Conservation (phyloP, 257 asterid species). For the Solanum okadae region DNA sequence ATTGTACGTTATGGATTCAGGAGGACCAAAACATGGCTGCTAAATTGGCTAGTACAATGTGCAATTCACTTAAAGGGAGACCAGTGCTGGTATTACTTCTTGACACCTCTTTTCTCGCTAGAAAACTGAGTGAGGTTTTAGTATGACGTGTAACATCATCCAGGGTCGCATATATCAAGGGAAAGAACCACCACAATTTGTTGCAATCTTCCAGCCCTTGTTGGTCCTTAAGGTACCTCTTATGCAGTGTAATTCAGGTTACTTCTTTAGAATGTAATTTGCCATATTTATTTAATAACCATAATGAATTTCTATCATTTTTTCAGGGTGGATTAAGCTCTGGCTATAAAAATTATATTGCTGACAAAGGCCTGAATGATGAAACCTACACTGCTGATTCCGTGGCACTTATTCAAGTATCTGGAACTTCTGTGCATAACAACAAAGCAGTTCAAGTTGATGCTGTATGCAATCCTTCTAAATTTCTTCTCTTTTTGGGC, state of each 20-base stretch:
- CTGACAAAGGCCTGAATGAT: slow-evolving; percentile 94
- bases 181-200: slow-evolving; percentile 95
- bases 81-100: slow-evolving; percentile 64
- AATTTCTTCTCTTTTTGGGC: not conserved
- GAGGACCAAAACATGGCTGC: slow-evolving; percentile 74
- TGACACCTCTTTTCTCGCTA: not conserved
- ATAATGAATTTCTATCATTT: not conserved
- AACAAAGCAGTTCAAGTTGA: slow-evolving; percentile 87
- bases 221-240: slow-evolving; percentile 79
- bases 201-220: slow-evolving; percentile 91
- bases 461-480: slow-evolving; percentile 42
- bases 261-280: not conserved
- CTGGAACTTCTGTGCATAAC: slow-evolving; percentile 80
- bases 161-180: slow-evolving; percentile 94
- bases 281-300: not conserved
- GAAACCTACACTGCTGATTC: slow-evolving; percentile 83
- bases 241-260: not conserved
- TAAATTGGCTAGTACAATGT: slow-evolving; percentile 56
- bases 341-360: slow-evolving; percentile 77
- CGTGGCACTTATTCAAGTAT: slow-evolving; percentile 74
- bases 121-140: not conserved
- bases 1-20: slow-evolving; percentile 20
- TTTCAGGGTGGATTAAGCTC: slow-evolving; percentile 89
- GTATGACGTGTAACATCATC: slow-evolving; percentile 6
- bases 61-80: slow-evolving; percentile 82